phyloP scores from a whole-genome alignment of 441 rosid genomes.

The Breynia disticha region DNA sequence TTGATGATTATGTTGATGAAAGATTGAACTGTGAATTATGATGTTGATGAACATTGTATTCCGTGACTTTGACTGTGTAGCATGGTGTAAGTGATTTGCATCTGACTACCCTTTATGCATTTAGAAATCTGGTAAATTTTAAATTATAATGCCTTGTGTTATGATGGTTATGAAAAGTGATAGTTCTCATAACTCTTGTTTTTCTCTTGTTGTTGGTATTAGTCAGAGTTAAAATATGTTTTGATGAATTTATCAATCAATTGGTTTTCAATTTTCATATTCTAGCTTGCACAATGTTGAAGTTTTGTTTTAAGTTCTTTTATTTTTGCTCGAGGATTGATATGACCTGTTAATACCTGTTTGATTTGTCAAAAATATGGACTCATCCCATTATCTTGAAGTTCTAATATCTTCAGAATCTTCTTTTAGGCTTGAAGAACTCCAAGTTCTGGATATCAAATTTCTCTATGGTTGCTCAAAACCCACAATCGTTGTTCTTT shows the following conservation, averaged over 20 bases:
- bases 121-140: no score
- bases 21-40: not conserved
- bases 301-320: not conserved
- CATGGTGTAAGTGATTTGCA: no score
- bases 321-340: not conserved
- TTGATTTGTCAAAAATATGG: not conserved
- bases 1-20: not conserved
- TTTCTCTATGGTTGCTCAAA: slow-evolving; percentile 83
- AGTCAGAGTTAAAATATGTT: no score
- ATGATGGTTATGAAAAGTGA: no score
- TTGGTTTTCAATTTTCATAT: not conserved
- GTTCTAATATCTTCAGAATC: not conserved
- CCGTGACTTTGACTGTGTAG: no score
- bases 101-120: no score
- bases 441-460: slow-evolving; percentile 92
- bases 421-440: slow-evolving; percentile 84
- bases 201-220: no score
- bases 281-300: not conserved
- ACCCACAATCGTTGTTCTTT: slow-evolving; percentile 91
- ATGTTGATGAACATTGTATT: not conserved
- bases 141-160: no score
- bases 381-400: not conserved
- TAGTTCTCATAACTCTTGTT: no score
- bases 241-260: no score
- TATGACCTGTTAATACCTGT: not conserved